Conservation (phyloP, 2,329 filamentous ascomycete genomes). For the Fusarium torulosum region DNA sequence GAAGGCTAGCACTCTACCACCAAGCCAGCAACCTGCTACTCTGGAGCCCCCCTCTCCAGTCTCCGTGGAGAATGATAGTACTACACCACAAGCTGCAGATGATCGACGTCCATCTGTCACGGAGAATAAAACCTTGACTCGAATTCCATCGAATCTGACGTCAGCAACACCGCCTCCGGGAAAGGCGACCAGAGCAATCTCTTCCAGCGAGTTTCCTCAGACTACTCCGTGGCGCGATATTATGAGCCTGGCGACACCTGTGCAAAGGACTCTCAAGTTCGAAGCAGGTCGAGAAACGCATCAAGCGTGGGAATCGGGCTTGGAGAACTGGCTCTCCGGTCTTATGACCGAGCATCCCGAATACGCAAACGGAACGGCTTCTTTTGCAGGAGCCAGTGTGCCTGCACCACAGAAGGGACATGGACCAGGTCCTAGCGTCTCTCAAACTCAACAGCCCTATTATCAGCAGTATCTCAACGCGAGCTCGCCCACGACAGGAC, state of each 20-base stretch:
- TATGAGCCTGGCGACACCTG: constrained; percentile 72
- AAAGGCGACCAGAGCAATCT: constrained; percentile 33
- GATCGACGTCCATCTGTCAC: constrained; percentile 55
- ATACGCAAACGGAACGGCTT: constrained; percentile 56
- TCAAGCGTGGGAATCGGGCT: constrained; percentile 78
- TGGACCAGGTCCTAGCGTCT: constrained; percentile 40
- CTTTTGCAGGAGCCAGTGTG: constrained; percentile 45
- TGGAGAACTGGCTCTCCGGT: constrained; percentile 69
- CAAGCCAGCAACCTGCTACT: constrained; percentile 36
- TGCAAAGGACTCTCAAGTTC: constrained; percentile 80
- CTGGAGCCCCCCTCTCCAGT: constrained; percentile 60
- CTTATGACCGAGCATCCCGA: constrained; percentile 63
- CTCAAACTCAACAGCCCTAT: constrained; percentile 60
- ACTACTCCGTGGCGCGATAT: constrained; percentile 81
- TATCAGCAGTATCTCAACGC: constrained; percentile 69
- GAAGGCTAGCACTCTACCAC: constrained; percentile 39
- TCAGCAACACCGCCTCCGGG: constrained; percentile 55
- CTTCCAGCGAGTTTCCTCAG: constrained; percentile 38
- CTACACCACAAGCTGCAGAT: constrained; percentile 39
- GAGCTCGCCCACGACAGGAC: constrained; percentile 47
- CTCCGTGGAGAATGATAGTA: constrained; percentile 54
- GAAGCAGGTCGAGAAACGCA: constrained; percentile 79
- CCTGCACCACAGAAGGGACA: constrained; percentile 37
- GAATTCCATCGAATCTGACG: constrained; percentile 52
- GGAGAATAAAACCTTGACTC: constrained; percentile 60